Evolutionary conservation across 2,329 filamentous ascomycete species (phyloP).

Genomic region (Lomentospora prolificans): DNA sequence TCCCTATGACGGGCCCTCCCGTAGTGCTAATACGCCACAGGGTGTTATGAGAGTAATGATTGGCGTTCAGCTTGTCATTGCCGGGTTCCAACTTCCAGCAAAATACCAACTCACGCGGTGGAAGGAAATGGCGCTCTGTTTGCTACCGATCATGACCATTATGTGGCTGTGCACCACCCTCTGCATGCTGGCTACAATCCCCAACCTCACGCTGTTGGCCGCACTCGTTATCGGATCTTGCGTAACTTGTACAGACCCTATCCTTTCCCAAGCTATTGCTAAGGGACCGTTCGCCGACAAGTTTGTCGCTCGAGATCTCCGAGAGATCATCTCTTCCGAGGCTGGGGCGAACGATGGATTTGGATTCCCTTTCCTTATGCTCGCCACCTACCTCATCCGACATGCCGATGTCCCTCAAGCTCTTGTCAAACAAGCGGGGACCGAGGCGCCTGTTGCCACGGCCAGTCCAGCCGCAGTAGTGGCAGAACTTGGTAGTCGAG

Average conservation of each 20-base stretch:
- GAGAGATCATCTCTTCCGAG: constrained; percentile 53
- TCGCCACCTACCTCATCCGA: constrained; percentile 46
- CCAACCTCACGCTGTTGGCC: constrained; percentile 41
- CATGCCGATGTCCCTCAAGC: constrained; percentile 31
- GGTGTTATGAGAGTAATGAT: constrained; percentile 47
- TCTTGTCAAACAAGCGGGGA: not conserved
- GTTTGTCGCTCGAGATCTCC: constrained; percentile 44
- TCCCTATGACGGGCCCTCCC: not conserved
- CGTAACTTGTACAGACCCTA: constrained; percentile 51
- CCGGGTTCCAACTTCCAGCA: constrained; percentile 50
- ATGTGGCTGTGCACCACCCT: constrained; percentile 51
- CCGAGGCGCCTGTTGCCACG: constrained; percentile 8
- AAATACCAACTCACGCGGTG: constrained; percentile 39
- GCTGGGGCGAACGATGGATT: constrained; percentile 54
- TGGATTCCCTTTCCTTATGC: constrained; percentile 50
- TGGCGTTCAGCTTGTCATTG: constrained; percentile 52
- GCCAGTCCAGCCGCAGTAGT: not conserved
- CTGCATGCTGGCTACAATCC: constrained; percentile 45
- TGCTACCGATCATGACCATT: constrained; percentile 51
- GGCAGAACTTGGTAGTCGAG: constrained; percentile 6
- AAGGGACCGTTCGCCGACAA: constrained; percentile 55
- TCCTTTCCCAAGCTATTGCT: constrained; percentile 52
- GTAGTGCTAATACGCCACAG: not conserved
- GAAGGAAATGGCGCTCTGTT: constrained; percentile 43
- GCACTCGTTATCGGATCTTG: constrained; percentile 50